These are phyloP conservation scores for Gastroboletus turbinatus DNA, from an alignment of 1,284 basidiomycete genomes.

Conservation along the genomic window DNA sequence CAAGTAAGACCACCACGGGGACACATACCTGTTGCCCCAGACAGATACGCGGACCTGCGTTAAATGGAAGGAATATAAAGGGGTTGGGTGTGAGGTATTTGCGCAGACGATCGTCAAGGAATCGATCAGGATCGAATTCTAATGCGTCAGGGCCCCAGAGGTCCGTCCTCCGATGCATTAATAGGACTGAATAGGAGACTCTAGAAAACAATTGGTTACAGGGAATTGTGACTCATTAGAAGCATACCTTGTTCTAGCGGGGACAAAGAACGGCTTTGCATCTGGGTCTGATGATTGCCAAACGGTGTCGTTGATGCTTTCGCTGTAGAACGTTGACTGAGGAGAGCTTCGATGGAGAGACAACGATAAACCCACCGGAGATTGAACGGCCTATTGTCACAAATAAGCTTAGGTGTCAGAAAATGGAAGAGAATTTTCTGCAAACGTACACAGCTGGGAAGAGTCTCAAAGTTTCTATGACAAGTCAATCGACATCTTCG, in stretches of 20 bases:
- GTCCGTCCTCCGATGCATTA: slow-evolving; percentile 63
- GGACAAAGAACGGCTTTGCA: slow-evolving; percentile 52
- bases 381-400: slow-evolving; percentile 47
- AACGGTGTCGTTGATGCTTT: slow-evolving; percentile 42
- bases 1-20: background rate
- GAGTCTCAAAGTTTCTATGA: slow-evolving; percentile 54
- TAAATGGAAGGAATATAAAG: slow-evolving; percentile 52
- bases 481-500: background rate
- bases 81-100: slow-evolving; percentile 35
- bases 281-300: slow-evolving; percentile 44
- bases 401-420: background rate
- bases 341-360: background rate
- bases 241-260: slow-evolving; percentile 48
- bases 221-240: background rate
- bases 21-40: slow-evolving; percentile 38
- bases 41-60: slow-evolving; percentile 50
- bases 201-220: slow-evolving; percentile 30
- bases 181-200: slow-evolving; percentile 50
- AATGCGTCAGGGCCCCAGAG: slow-evolving; percentile 64
- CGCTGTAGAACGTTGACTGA: slow-evolving; percentile 20
- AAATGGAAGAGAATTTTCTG: background rate
- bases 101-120: slow-evolving; percentile 40
- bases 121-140: slow-evolving; percentile 51
- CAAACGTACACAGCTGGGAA: slow-evolving; percentile 56
- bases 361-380: slow-evolving; percentile 34